A percentile compares a stretch with the other conserved stretches of the same genome.
phyloP scores from a whole-genome alignment of 2,329 filamentous ascomycete species.

The Fusarium acutatum region DNA sequence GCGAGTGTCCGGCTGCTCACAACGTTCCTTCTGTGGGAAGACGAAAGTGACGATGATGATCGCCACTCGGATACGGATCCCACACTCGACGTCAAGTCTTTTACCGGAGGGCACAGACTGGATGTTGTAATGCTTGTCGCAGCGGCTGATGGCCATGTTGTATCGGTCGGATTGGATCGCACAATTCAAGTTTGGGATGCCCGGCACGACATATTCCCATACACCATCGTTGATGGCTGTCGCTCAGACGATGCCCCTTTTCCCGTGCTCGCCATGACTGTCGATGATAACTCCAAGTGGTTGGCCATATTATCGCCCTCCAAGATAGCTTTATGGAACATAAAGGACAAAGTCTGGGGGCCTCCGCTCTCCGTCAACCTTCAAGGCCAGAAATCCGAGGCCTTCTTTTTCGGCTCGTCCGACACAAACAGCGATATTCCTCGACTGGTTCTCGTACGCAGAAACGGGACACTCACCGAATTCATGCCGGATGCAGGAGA shows the following conservation, averaged over 20 bases:
- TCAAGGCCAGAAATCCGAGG: constrained; percentile 63
- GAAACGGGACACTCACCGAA: constrained; percentile 70
- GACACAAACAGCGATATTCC: constrained; percentile 48
- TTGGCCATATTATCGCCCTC: constrained; percentile 71
- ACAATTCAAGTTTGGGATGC: constrained; percentile 73
- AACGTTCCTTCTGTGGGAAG: constrained; percentile 77
- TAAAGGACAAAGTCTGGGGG: constrained; percentile 65
- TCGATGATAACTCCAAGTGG: constrained; percentile 71
- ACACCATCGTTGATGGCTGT: constrained; percentile 53
- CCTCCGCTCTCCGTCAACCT: constrained; percentile 61
- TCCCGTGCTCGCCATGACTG: constrained; percentile 68
- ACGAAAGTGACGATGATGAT: constrained; percentile 57
- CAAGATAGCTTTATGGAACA: constrained; percentile 70
- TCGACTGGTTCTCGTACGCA: constrained; percentile 68
- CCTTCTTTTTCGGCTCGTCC: constrained; percentile 69
- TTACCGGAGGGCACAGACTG: constrained; percentile 71
- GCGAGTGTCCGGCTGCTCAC: constrained; percentile 75
- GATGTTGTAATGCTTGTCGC: constrained; percentile 73
- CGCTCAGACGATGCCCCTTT: constrained; percentile 57
- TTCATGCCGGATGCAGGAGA: constrained; percentile 57
- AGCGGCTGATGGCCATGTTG: constrained; percentile 70
- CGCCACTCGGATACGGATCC: constrained; percentile 56
- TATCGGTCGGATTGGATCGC: constrained; percentile 76
- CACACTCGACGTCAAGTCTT: constrained; percentile 66
- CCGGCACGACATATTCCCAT: constrained; percentile 53